A percentile compares a stretch with the other conserved stretches of the same genome.
Evolutionary conservation across 148 eudicot species (phyloP).

Genomic region (Camellia sinensis): DNA sequence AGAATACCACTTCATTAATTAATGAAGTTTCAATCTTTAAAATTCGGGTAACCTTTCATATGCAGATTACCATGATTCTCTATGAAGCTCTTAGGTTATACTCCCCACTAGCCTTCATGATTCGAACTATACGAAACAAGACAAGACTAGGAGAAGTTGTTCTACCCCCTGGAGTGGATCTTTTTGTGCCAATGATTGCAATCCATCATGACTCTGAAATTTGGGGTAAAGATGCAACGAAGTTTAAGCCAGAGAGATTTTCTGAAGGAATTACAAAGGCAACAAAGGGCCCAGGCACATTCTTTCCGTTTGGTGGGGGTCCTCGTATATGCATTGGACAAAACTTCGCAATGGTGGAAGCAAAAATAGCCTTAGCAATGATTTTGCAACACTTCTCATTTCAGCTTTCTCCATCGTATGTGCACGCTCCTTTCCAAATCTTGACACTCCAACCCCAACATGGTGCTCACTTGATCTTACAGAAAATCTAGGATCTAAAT

Average conservation of each 20-base stretch:
- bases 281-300: slow-evolving; percentile 29
- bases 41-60: background rate
- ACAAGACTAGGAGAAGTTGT: slow-evolving; percentile 38
- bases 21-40: no score
- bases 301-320: slow-evolving; percentile 55
- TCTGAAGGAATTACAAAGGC: slow-evolving; percentile 48
- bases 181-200: slow-evolving; percentile 24
- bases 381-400: slow-evolving; percentile 38
- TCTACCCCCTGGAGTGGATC: slow-evolving; percentile 35
- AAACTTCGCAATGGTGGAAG: slow-evolving; percentile 49
- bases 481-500: background rate
- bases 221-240: slow-evolving; percentile 58
- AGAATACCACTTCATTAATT: no score
- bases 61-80: slow-evolving; percentile 52
- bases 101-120: slow-evolving; percentile 23
- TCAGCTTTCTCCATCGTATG: slow-evolving; percentile 44
- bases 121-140: slow-evolving; percentile 14
- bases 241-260: slow-evolving; percentile 65
- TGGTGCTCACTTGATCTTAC: slow-evolving; percentile 49
- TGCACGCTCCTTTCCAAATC: slow-evolving; percentile 46
- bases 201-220: slow-evolving; percentile 37
- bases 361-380: slow-evolving; percentile 45
- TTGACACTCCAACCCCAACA: slow-evolving; percentile 41
- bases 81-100: slow-evolving; percentile 52
- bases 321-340: slow-evolving; percentile 58